These are phyloP conservation scores for Trypanosoma mega DNA, from an alignment of 208 protist species.

Conservation along the genomic window DNA sequence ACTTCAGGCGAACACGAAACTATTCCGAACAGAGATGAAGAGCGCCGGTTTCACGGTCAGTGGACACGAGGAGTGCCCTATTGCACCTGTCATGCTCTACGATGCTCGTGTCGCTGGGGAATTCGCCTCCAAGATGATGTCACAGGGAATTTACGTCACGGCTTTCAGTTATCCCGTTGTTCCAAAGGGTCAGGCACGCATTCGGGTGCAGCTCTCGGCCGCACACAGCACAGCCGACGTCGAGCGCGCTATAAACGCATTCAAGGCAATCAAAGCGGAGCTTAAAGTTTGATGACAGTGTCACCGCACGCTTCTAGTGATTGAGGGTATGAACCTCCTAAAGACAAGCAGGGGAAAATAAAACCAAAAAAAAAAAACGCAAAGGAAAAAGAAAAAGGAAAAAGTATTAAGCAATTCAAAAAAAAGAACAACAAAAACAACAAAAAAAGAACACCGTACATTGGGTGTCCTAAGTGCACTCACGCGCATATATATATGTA, in stretches of 20 bases:
- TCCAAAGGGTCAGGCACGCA: slow-evolving; percentile 73
- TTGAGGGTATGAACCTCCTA: background rate
- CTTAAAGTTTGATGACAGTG: slow-evolving; percentile 27
- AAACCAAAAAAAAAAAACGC: background rate
- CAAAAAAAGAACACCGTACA: too few species aligned
- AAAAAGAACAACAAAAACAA: too few species aligned
- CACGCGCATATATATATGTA: background rate
- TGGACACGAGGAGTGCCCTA: slow-evolving; percentile 74
- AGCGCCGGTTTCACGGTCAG: slow-evolving; percentile 53
- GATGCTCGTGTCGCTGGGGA: slow-evolving; percentile 77
- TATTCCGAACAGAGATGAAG: slow-evolving; percentile 70
- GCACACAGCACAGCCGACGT: slow-evolving; percentile 77
- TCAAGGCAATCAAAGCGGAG: slow-evolving; percentile 71
- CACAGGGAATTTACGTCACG: slow-evolving; percentile 89
- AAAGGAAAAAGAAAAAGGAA: background rate
- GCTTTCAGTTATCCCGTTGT: slow-evolving; percentile 89
- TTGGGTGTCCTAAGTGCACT: background rate
- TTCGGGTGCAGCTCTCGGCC: slow-evolving; percentile 89
- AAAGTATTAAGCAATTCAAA: background rate
- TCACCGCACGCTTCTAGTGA: background rate
- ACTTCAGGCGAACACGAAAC: slow-evolving; percentile 61
- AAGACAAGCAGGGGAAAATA: background rate
- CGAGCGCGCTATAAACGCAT: slow-evolving; percentile 65
- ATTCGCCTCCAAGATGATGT: slow-evolving; percentile 83
- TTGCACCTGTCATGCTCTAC: slow-evolving; percentile 71